These are phyloP conservation scores for Phyllostachys edulis DNA, from an alignment of 176 grass and related monocot species.

Conservation along the genomic window DNA sequence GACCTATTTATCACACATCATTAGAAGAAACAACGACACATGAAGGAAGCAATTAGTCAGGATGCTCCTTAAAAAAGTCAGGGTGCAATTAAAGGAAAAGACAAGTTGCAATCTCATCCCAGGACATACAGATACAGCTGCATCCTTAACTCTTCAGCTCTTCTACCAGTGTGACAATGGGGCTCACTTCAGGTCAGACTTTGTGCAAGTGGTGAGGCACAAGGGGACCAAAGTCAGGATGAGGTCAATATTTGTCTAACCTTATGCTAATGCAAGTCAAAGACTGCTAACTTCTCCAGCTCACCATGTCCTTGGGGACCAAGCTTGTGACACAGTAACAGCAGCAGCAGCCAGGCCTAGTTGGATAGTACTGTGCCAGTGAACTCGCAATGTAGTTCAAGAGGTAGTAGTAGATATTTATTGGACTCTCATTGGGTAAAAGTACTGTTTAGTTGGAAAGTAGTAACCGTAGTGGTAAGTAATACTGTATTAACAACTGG, in stretches of 20 bases:
- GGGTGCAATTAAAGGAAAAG: conserved; percentile 20
- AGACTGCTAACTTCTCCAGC: conserved; percentile 23
- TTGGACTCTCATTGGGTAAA: background rate
- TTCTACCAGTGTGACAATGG: background rate
- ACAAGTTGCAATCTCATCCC: background rate
- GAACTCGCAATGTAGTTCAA: background rate
- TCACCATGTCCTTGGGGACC: conserved; percentile 36
- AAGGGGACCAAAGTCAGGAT: conserved; percentile 27
- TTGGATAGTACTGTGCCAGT: conserved; percentile 2
- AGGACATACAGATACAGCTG: background rate
- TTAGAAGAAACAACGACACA: background rate
- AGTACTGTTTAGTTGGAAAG: conserved; percentile 33
- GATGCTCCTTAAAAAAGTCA: background rate
- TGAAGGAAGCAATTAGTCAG: background rate
- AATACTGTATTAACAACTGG: conserved; percentile 14
- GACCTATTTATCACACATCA: background rate
- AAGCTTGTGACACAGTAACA: conserved; percentile 14
- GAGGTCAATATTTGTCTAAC: conserved; percentile 34
- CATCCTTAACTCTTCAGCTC: background rate
- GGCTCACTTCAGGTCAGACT: background rate
- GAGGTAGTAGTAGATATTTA: background rate
- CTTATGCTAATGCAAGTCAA: conserved; percentile 26
- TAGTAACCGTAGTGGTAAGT: conserved; percentile 4
- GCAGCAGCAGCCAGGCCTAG: conserved; percentile 16
- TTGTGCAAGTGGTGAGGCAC: conserved; percentile 17